phyloP scores from a whole-genome alignment of 2,329 filamentous ascomycete genomes.

The Chaetomiaceae sp. region DNA sequence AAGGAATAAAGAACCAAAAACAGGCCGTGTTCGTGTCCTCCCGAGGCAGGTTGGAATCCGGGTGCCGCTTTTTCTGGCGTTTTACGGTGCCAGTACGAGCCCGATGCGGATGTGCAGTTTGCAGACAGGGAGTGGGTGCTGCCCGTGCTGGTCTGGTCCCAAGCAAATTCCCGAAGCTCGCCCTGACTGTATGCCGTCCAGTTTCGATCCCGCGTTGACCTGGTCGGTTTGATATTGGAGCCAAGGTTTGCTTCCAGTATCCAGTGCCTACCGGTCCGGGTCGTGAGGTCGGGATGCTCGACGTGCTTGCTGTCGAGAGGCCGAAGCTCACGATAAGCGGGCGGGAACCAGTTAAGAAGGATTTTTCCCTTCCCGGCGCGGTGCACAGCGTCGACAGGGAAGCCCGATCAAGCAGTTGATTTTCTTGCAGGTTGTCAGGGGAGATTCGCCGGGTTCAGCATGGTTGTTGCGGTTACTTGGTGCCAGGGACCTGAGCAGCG shows the following conservation, averaged over 20 bases:
- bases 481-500: slow-evolving; percentile 17
- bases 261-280: no score
- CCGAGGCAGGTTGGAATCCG: not conserved
- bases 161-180: not conserved
- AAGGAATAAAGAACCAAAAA: slow-evolving; percentile 7
- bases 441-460: slow-evolving; percentile 21
- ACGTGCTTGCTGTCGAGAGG: slow-evolving; percentile 1
- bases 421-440: slow-evolving; percentile 28
- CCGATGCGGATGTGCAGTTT: not conserved
- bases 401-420: slow-evolving; percentile 24
- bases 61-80: not conserved
- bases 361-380: slow-evolving; percentile 22
- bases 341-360: slow-evolving; percentile 23
- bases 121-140: no score
- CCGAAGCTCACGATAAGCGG: slow-evolving; percentile 4
- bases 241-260: slow-evolving; percentile 16
- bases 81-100: not conserved
- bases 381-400: slow-evolving; percentile 24
- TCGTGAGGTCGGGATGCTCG: slow-evolving; percentile 7
- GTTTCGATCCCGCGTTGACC: not conserved
- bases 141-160: no score
- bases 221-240: no score
- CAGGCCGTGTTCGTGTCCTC: not conserved
- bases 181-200: not conserved
- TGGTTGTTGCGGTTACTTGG: slow-evolving; percentile 22